phyloP scores from a whole-genome alignment of 140 eudicot species.

The Stevia rebaudiana region DNA sequence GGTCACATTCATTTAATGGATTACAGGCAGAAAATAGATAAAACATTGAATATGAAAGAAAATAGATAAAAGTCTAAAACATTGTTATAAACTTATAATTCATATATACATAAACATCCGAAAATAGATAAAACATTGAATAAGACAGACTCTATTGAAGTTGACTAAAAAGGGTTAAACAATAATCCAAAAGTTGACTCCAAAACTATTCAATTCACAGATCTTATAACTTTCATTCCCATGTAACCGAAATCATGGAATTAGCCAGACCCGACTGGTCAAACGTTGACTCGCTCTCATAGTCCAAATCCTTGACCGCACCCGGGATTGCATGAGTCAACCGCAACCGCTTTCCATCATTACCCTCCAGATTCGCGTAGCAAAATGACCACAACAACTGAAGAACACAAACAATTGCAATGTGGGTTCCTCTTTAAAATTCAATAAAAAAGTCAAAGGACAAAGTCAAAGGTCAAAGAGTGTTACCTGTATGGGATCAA shows the following conservation, averaged over 20 bases:
- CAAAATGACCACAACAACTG: constrained; percentile 97
- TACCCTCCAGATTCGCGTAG: constrained; percentile 53
- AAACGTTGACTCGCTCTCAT: constrained; percentile 41
- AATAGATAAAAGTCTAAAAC: not conserved
- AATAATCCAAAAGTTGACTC: constrained; percentile 14
- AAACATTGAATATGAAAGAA: not conserved
- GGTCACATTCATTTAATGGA: too few relatives aligned
- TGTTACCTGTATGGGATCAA: constrained; percentile 68
- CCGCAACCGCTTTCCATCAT: constrained; percentile 44
- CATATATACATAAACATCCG: constrained; percentile 21
- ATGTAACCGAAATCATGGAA: constrained; percentile 74
- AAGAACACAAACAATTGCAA: constrained; percentile 6
- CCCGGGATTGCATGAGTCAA: constrained; percentile 83
- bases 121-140: constrained; percentile 13
- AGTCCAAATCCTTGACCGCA: constrained; percentile 58
- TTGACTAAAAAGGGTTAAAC: constrained; percentile 20
- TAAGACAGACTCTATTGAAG: constrained; percentile 27
- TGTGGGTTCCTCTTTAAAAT: not conserved
- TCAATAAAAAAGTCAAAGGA: not conserved
- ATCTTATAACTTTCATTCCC: constrained; percentile 42
- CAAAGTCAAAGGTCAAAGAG: constrained; percentile 13
- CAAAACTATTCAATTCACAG: constrained; percentile 13
- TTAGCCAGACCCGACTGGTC: constrained; percentile 78
- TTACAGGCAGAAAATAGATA: not conserved
- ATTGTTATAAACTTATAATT: not conserved